phyloP scores from a whole-genome alignment of 768 basidiomycete species.

The Boletus sensibilis region DNA sequence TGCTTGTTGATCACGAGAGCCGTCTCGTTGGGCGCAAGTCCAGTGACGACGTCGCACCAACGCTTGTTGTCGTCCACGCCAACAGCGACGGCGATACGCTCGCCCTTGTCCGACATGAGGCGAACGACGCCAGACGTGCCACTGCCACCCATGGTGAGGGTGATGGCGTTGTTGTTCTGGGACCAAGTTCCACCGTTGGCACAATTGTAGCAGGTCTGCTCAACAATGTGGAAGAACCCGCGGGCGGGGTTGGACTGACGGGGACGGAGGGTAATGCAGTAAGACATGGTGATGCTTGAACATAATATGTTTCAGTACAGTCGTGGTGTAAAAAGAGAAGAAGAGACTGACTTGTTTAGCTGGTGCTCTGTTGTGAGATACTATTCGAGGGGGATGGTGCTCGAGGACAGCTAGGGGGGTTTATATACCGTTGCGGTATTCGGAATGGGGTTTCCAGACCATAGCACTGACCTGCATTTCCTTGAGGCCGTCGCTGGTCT shows the following conservation, averaged over 20 bases:
- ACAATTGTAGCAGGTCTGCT: constrained; percentile 3
- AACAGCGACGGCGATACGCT: constrained; percentile 34
- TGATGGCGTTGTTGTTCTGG: constrained; percentile 14
- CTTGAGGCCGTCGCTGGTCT: neutral
- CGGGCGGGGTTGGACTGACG: constrained; percentile 4
- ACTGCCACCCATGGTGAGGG: constrained; percentile 38
- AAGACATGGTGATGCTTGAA: constrained; percentile 7
- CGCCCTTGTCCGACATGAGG: constrained; percentile 29
- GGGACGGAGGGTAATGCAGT: neutral
- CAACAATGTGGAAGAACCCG: constrained; percentile 1
- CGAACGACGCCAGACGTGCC: constrained; percentile 41
- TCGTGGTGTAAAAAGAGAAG: neutral
- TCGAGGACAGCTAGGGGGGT: neutral
- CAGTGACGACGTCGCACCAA: constrained; percentile 40
- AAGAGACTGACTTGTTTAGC: constrained; percentile 3
- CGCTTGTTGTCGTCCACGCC: constrained; percentile 41
- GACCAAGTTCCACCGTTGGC: constrained; percentile 31
- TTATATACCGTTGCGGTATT: constrained; percentile 1
- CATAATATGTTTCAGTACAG: neutral
- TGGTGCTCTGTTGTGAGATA: neutral
- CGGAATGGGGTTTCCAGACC: neutral
- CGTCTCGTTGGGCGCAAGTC: constrained; percentile 26
- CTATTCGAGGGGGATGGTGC: neutral
- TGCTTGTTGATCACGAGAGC: constrained; percentile 25
- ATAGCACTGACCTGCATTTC: neutral